Evolutionary conservation across 148 eudicot species (phyloP).

Genomic region (Arbutus unedo): DNA sequence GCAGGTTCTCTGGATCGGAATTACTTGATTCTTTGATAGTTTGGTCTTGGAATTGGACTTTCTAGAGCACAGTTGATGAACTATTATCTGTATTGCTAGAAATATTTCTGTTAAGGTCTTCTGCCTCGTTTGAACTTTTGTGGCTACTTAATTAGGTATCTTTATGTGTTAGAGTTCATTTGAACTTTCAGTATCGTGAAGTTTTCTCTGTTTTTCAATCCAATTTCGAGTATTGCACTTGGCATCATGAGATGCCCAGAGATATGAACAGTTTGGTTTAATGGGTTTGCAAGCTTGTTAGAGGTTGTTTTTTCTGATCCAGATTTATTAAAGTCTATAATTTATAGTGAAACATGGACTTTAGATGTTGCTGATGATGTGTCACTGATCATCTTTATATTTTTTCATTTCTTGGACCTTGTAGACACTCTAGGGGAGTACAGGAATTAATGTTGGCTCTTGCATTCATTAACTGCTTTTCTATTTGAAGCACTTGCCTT

Average conservation of each 20-base stretch:
- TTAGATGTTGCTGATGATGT: background rate
- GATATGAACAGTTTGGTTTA: background rate
- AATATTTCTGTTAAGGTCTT: background rate
- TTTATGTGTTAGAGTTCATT: background rate
- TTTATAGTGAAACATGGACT: background rate
- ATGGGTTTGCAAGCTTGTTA: background rate
- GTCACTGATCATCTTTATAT: background rate
- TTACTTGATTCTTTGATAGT: slow-evolving; percentile 8
- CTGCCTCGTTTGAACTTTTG: slow-evolving; percentile 9
- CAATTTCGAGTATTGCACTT: background rate
- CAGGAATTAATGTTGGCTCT: slow-evolving; percentile 1
- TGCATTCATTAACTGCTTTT: slow-evolving; percentile 10
- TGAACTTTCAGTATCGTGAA: background rate
- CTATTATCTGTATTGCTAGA: background rate
- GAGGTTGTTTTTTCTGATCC: background rate
- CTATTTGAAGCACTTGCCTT: slow-evolving; percentile 6
- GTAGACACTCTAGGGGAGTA: background rate
- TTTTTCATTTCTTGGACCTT: background rate
- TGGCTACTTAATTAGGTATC: background rate
- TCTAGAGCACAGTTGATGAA: background rate
- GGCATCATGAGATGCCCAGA: background rate
- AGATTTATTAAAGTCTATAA: background rate
- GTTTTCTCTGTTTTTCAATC: background rate
- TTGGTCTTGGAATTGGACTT: background rate
- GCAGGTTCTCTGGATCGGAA: background rate